Percentiles rank a stretch among this genome's conserved stretches.
These are phyloP conservation scores for Boletus barrowsii DNA, from an alignment of 768 basidiomycete species.

Conservation along the genomic window DNA sequence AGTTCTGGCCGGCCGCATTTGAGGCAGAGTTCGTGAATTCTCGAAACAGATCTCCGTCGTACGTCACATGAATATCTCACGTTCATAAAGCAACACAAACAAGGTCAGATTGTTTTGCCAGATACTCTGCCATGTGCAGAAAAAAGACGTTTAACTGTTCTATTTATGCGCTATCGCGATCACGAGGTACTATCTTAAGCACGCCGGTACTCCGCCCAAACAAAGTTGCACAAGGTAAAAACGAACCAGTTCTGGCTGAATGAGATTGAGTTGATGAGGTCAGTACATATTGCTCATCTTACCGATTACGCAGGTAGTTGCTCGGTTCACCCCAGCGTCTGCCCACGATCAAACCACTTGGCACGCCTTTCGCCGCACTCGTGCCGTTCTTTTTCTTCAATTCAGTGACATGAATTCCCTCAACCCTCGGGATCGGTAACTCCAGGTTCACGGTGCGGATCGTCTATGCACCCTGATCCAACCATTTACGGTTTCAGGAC, in stretches of 20 bases:
- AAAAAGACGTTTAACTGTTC: not conserved
- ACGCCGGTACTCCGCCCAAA: not conserved
- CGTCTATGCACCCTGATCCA: not conserved
- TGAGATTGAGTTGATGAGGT: conserved; percentile 6
- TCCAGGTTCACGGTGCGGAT: not conserved
- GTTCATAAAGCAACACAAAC: not conserved
- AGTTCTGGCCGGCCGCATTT: not conserved
- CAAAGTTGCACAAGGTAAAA: not conserved
- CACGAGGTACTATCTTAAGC: not conserved
- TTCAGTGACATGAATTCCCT: not conserved
- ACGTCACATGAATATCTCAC: conserved; percentile 13
- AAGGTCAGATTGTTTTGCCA: not conserved
- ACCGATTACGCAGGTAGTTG: conserved; percentile 11
- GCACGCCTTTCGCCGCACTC: not conserved
- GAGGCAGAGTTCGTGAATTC: conserved; percentile 1
- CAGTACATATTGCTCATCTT: conserved; percentile 2
- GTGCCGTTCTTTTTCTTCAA: not conserved
- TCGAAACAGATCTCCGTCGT: conserved; percentile 4
- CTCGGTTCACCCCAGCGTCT: not conserved
- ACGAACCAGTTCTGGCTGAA: conserved; percentile 7
- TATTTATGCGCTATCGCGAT: not conserved
- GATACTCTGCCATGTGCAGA: not conserved
- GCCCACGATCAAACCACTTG: not conserved
- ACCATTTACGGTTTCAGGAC: conserved; percentile 4
- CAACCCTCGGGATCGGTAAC: conserved; percentile 2